Conservation (phyloP, 371 early-diverging fungal species). For the Lichtheimia corymbifera region DNA sequence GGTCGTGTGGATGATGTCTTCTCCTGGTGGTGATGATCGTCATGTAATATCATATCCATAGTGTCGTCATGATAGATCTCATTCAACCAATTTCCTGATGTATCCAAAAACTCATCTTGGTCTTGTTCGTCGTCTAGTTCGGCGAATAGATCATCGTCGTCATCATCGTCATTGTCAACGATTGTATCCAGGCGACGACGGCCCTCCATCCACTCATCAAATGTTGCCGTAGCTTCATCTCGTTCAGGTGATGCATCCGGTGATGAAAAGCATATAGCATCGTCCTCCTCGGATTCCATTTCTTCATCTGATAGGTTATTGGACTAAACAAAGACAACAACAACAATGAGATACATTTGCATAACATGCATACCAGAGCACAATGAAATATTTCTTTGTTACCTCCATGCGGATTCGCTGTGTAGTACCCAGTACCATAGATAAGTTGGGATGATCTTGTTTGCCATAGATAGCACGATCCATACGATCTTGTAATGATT, state of each 20-base stretch:
- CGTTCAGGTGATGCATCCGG: conserved; percentile 1
- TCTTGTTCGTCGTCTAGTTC: neutral
- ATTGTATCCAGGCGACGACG: neutral
- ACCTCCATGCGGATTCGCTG: neutral
- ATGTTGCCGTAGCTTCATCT: conserved; percentile 1
- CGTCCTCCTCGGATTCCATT: neutral
- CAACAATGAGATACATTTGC: neutral
- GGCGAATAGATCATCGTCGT: no score
- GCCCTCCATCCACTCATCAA: neutral
- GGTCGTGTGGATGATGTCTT: neutral
- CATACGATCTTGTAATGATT: conserved; percentile 1
- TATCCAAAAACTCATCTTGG: conserved; percentile 2
- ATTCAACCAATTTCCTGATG: neutral
- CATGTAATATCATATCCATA: conserved; percentile 1
- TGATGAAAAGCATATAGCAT: neutral
- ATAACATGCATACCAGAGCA: no score
- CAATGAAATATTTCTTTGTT: neutral
- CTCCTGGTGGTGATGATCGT: neutral
- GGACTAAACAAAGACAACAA: neutral
- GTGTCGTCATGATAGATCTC: neutral
- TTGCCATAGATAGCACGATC: neutral
- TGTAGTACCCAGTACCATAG: neutral
- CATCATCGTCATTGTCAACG: no score
- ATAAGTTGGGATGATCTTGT: neutral
- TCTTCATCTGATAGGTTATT: neutral